phyloP scores from a whole-genome alignment of 78 protist genomes.

The Polysphondylium violaceum region DNA sequence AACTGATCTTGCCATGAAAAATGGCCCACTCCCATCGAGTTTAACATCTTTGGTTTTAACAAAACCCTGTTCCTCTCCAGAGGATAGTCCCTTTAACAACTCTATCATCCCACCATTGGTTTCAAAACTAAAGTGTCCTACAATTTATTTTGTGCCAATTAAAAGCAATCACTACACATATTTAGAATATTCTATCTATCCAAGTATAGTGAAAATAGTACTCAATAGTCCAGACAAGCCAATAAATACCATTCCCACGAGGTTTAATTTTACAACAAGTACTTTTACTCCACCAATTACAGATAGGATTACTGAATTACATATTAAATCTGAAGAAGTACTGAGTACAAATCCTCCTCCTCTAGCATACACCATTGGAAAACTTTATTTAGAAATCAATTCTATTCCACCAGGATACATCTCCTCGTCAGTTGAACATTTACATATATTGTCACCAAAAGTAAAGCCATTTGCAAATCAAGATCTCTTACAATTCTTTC shows the following conservation, averaged over 20 bases:
- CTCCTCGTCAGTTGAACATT: neutral
- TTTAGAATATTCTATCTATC: neutral
- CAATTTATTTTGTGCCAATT: neutral
- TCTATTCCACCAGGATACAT: neutral
- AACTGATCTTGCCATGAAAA: neutral
- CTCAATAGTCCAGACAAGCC: neutral
- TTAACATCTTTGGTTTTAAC: neutral
- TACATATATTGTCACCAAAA: neutral
- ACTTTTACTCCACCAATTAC: neutral
- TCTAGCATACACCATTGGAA: neutral
- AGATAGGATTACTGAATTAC: neutral
- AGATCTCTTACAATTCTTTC: too few relatives aligned
- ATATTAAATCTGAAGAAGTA: neutral
- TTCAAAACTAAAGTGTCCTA: neutral
- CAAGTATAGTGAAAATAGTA: neutral
- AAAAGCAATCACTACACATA: neutral
- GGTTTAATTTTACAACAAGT: neutral
- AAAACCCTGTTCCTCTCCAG: neutral
- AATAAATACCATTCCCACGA: neutral
- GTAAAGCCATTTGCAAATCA: too few relatives aligned
- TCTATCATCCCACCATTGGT: neutral
- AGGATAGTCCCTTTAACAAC: too few relatives aligned
- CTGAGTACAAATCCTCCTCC: too few relatives aligned
- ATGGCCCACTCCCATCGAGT: neutral
- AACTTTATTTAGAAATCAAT: too few relatives aligned